These are phyloP conservation scores for Russula brevipes DNA, from an alignment of 768 basidiomycete genomes.

Conservation along the genomic window DNA sequence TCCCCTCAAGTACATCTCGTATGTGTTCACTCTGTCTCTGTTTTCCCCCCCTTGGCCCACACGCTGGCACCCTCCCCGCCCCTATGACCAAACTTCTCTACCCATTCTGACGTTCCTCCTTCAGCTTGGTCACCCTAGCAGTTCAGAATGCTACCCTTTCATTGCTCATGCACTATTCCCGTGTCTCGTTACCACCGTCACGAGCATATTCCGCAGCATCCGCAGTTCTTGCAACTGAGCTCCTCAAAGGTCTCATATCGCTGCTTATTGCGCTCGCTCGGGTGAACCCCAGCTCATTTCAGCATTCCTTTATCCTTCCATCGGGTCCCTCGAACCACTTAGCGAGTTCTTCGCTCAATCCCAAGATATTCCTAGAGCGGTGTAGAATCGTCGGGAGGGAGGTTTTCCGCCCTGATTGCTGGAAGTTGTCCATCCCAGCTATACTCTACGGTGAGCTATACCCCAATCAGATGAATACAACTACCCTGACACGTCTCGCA, in stretches of 20 bases:
- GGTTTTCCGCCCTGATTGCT: constrained; percentile 86
- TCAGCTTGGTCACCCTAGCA: constrained; percentile 78
- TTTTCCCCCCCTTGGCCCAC: not conserved
- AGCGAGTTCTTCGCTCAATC: constrained; percentile 36
- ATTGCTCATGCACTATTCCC: constrained; percentile 95
- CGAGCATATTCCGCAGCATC: constrained; percentile 87
- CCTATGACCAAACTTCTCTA: not conserved
- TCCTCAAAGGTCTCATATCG: constrained; percentile 88
- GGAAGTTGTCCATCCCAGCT: constrained; percentile 96
- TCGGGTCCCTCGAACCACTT: constrained; percentile 26
- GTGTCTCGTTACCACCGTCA: constrained; percentile 70
- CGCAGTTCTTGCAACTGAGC: constrained; percentile 90
- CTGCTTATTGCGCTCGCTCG: constrained; percentile 74
- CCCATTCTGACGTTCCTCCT: constrained; percentile 6
- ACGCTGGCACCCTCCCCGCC: not conserved
- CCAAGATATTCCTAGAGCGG: constrained; percentile 39
- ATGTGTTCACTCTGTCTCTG: constrained; percentile 32
- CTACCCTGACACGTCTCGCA: constrained; percentile 17
- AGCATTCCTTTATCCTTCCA: constrained; percentile 27
- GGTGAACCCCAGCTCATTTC: constrained; percentile 40
- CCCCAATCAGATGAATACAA: not conserved
- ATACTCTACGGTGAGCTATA: constrained; percentile 70
- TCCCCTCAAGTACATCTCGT: constrained; percentile 79
- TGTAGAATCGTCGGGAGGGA: constrained; percentile 56
- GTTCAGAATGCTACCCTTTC: constrained; percentile 89